phyloP scores from a whole-genome alignment of 768 basidiomycete species.

The Xanthoconium purpureum region DNA sequence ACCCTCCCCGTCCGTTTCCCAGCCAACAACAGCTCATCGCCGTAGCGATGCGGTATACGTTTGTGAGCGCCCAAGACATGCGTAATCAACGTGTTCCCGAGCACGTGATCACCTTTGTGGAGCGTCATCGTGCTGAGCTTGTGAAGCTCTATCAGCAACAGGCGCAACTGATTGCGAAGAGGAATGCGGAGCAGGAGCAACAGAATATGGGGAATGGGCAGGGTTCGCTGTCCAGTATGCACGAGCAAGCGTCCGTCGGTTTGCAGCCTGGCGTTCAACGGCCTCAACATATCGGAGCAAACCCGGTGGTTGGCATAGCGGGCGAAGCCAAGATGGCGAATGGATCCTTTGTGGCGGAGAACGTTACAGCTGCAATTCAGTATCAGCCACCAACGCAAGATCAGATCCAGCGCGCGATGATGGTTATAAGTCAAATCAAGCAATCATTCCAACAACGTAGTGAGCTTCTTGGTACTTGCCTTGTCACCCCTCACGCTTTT shows the following conservation, averaged over 20 bases:
- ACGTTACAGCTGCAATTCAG: not conserved
- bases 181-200: constrained; percentile 23
- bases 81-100: constrained; percentile 49
- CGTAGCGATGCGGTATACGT: constrained; percentile 46
- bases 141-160: constrained; percentile 29
- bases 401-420: constrained; percentile 31
- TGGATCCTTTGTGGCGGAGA: constrained; percentile 8
- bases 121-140: constrained; percentile 43
- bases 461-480: constrained; percentile 16
- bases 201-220: constrained; percentile 21
- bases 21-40: constrained; percentile 40
- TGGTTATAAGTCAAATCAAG: constrained; percentile 33
- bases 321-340: constrained; percentile 20
- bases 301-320: constrained; percentile 6
- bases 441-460: constrained; percentile 33
- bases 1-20: constrained; percentile 4
- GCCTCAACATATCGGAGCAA: constrained; percentile 11
- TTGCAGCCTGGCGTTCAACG: constrained; percentile 19
- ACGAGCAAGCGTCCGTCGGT: constrained; percentile 16
- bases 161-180: constrained; percentile 14
- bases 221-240: constrained; percentile 16
- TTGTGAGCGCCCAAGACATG: constrained; percentile 48
- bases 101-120: constrained; percentile 53
- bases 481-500: constrained; percentile 10
- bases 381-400: constrained; percentile 30